A percentile compares a stretch with the other conserved stretches of the same genome.
These are phyloP conservation scores for Beauveria australis DNA, from an alignment of 2,329 filamentous ascomycete genomes.

Conservation along the genomic window DNA sequence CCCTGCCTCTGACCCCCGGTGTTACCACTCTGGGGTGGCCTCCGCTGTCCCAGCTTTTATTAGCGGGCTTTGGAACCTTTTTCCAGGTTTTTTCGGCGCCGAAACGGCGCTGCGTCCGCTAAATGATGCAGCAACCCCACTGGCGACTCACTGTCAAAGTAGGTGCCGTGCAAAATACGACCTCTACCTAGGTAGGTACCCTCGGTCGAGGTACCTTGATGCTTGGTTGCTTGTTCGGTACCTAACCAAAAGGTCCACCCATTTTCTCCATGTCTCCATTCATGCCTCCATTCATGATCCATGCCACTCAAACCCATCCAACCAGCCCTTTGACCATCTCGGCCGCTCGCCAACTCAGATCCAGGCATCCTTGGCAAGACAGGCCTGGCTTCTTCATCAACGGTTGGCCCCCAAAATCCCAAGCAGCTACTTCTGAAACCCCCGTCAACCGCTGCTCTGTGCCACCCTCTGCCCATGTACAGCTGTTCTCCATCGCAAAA, in stretches of 20 bases:
- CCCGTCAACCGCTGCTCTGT: neutral
- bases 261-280: neutral
- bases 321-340: neutral
- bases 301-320: neutral
- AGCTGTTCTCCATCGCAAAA: neutral
- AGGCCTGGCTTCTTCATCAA: neutral
- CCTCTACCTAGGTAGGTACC: too few species aligned
- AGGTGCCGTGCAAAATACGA: too few species aligned
- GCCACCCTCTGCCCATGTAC: neutral
- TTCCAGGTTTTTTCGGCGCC: neutral
- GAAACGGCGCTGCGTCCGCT: neutral
- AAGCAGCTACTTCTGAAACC: too few species aligned
- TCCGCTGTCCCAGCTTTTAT: neutral
- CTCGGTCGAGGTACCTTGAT: too few species aligned
- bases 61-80: neutral
- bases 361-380: conserved; percentile 6
- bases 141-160: too few species aligned
- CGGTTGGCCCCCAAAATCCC: neutral
- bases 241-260: conserved; percentile 3
- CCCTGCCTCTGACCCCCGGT: neutral
- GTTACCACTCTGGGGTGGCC: neutral
- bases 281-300: neutral
- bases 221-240: too few species aligned
- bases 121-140: neutral
- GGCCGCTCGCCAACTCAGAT: conserved; percentile 6